phyloP scores from a whole-genome alignment of 768 basidiomycete species.

The Russula abietina region DNA sequence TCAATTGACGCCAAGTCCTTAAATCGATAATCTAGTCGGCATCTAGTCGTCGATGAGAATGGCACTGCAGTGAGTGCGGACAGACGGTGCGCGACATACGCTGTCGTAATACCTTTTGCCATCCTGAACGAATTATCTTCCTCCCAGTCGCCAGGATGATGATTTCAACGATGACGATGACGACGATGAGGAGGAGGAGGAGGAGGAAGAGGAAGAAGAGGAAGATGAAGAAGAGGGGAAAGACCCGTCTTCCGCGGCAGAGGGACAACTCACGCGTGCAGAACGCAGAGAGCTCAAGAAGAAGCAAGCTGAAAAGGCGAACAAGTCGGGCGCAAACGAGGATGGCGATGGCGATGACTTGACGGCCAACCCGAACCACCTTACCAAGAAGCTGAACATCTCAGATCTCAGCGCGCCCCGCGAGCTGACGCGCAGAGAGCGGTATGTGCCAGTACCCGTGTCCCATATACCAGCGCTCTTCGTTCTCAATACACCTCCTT shows the following conservation, averaged over 20 bases:
- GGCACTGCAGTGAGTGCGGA: conserved; percentile 29
- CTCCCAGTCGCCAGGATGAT: conserved; percentile 23
- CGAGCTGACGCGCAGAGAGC: conserved; percentile 59
- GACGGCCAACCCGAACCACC: conserved; percentile 72
- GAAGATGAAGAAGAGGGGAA: conserved; percentile 32
- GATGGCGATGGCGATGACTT: conserved; percentile 48
- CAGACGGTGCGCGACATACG: conserved; percentile 16
- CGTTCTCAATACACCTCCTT: not conserved
- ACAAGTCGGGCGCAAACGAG: conserved; percentile 31
- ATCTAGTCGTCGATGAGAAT: conserved; percentile 28
- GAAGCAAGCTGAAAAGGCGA: conserved; percentile 51
- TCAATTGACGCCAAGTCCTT: conserved; percentile 14
- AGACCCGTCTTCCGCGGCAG: conserved; percentile 28
- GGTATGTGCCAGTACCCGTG: conserved; percentile 35
- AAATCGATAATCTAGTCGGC: conserved; percentile 18
- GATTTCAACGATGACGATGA: conserved; percentile 33
- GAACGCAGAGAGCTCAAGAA: conserved; percentile 81
- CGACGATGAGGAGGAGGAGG: conserved; percentile 42
- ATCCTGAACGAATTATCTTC: not conserved
- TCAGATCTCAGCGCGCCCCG: conserved; percentile 62
- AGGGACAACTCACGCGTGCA: conserved; percentile 53
- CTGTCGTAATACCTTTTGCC: not conserved
- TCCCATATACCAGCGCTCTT: not conserved
- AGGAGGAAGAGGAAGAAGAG: conserved; percentile 41
- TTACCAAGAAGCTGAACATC: conserved; percentile 68